These are phyloP conservation scores for Colletotrichum sp. DNA, from an alignment of 2,329 filamentous ascomycete genomes.

Conservation along the genomic window DNA sequence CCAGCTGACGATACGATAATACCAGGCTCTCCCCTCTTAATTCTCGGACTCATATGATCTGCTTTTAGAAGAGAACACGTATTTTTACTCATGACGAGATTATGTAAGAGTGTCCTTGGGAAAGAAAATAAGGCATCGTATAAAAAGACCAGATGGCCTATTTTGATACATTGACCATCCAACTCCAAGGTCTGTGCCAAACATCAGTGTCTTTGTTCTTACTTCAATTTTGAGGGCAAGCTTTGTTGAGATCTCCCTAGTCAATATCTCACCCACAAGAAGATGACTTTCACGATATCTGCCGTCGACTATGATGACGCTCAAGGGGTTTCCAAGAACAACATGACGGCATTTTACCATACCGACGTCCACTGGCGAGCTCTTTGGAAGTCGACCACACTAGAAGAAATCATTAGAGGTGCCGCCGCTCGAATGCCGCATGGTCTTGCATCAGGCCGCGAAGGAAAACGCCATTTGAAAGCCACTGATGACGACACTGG, in stretches of 20 bases:
- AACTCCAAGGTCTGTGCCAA: neutral
- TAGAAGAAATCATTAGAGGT: neutral
- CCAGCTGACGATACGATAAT: neutral
- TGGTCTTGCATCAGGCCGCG: neutral
- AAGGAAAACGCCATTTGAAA: neutral
- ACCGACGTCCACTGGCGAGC: neutral
- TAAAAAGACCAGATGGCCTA: neutral
- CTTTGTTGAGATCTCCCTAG: neutral
- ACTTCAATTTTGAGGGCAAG: fast-evolving
- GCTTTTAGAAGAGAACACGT: neutral
- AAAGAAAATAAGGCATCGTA: too few relatives aligned
- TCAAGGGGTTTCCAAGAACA: neutral
- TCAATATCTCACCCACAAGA: neutral
- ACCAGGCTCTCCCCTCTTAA: neutral
- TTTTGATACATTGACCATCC: neutral
- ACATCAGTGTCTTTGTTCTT: neutral
- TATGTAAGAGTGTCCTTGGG: neutral
- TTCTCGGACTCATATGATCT: neutral
- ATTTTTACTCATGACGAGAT: neutral
- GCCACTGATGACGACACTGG: neutral
- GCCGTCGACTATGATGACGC: neutral
- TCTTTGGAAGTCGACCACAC: neutral
- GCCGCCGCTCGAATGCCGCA: neutral
- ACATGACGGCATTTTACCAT: neutral
- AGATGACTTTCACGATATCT: neutral